Evolutionary conservation across 805 yeast species (phyloP), one percentile per base, ranked within the genome.

Genomic region (Kuraishia ogatae): DNA sequence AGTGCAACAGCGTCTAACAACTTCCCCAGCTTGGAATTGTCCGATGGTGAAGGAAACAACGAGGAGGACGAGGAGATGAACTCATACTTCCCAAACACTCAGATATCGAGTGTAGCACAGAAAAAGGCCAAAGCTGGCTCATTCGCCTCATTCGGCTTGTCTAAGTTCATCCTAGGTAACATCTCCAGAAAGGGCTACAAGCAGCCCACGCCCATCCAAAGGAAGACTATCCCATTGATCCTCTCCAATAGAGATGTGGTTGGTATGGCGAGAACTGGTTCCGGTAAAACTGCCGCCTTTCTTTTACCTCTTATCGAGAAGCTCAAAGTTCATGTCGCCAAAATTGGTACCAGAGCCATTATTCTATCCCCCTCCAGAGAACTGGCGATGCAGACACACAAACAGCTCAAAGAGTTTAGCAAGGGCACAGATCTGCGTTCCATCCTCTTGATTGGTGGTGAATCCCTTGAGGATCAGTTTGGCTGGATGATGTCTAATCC

Each of bases 241-340:
- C 74, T 94, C 74, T 89, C 87, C 51, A 87, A 83, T 55, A 79
- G 96, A 65, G 99, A 94, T 71, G 96, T 94, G 48, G 99, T 94
- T 17, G 99, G 97, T 66, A 94, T 94, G 99, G 99, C 99, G 17
- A 81, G 99, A 66, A 94, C 99, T 0, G 99, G 99, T 64, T 89
- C 97, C 24, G 99, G 99, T 77, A 94, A 94, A 67, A 94, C 99
- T 0, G 99, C 99, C 8, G 98, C 99, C 0, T 94, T 94, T 67
- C 80, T 89, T 21, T 72, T 94, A 54, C 99, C 99, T 2, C 77
- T 94, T 75, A 78, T 94, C 60, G 97, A 94, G 63, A 85, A 81
- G 65, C 76, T 93, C 61, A 89, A 89, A 68, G 70, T 83, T 1
- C 97, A 93, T 67, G 82, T 88, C 50, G 91, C 96, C 29, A 87